Evolutionary conservation across 2,329 filamentous ascomycete genomes (phyloP), one percentile per base, ranked within the genome.

Genomic region (Trichophyton rubrum): DNA sequence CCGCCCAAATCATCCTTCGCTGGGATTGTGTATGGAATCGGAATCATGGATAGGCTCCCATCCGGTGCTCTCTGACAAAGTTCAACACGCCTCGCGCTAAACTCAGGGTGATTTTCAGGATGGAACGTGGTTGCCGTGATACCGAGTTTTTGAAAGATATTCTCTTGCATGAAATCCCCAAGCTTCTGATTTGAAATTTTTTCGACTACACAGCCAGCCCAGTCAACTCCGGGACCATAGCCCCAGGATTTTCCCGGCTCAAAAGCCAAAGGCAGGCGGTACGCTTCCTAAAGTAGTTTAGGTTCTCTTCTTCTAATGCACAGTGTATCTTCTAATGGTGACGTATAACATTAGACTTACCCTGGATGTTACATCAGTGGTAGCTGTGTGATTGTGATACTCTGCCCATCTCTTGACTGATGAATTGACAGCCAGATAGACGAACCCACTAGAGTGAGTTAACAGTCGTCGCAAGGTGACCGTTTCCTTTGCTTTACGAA

Each of bases 221-320:
- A 82, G 68, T 83, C 81, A 1, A 78, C 64, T 1, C 74, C 72
- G 2, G 71, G 64, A 2, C 78, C 75, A 62, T 83, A 82, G 55
- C 70, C 68, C 79, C 79, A 83, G 3, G 71, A 69, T 0, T 70
- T 69, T 0, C 80, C 80, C 0, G 81, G 81, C 61, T 83, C 77
- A 62, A 75, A 80, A 1, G 70, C 56, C 1, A 82, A 72, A 0
- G 80, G 78, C 33, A 65, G 61, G 6, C 15, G 53, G 47, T 64
- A 62, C 22, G 59, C 57, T 1, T 49, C 59, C 64, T 64, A n/a
- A 7, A 13, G 9, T 33, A 30, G 27, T 6, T 53, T 2, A 53
- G 24, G 4, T 53, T 43, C 1, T 33, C 47, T 27, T 27, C 7
- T 15, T 17, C 22, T 30, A 1, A 11, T n/a, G 49, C 22, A 9